phyloP scores from a whole-genome alignment of 768 basidiomycete species.

The Auricularia heimuer region DNA sequence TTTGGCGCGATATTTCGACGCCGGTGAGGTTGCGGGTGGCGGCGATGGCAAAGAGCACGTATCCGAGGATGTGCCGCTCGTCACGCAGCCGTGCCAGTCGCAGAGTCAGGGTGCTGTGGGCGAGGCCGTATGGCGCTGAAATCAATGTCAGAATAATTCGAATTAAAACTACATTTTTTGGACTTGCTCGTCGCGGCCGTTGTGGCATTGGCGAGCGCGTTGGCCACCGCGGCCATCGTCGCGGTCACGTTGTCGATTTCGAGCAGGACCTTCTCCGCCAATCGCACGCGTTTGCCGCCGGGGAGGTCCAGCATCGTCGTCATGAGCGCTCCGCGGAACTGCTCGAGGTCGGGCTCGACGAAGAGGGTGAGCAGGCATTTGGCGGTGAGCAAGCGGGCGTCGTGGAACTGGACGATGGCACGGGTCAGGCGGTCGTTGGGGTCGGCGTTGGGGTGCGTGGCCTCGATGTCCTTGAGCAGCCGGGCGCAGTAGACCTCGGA shows the following conservation, averaged over 20 bases:
- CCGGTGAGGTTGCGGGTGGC: conserved; percentile 52
- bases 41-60: conserved; percentile 50
- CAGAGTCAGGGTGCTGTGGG: conserved; percentile 55
- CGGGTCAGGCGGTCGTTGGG: conserved; percentile 51
- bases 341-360: conserved; percentile 44
- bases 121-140: conserved; percentile 32
- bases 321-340: conserved; percentile 46
- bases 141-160: no score
- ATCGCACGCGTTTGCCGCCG: conserved; percentile 29
- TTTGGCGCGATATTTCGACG: conserved; percentile 47
- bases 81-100: conserved; percentile 65
- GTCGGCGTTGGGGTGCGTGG: conserved; percentile 53
- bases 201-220: conserved; percentile 51
- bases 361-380: conserved; percentile 63
- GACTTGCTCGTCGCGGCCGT: conserved; percentile 11
- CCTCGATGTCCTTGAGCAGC: conserved; percentile 54
- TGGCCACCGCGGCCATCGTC: conserved; percentile 43
- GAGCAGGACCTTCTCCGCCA: conserved; percentile 46
- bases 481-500: conserved; percentile 75
- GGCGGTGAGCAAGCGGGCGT: conserved; percentile 56
- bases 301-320: conserved; percentile 24
- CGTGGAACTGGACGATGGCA: conserved; percentile 58
- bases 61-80: conserved; percentile 59
- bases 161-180: no score
- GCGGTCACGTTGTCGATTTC: conserved; percentile 53